Evolutionary conservation across 768 basidiomycete species (phyloP), one percentile per base, ranked within the genome.

Genomic region (Suillus subluteus): DNA sequence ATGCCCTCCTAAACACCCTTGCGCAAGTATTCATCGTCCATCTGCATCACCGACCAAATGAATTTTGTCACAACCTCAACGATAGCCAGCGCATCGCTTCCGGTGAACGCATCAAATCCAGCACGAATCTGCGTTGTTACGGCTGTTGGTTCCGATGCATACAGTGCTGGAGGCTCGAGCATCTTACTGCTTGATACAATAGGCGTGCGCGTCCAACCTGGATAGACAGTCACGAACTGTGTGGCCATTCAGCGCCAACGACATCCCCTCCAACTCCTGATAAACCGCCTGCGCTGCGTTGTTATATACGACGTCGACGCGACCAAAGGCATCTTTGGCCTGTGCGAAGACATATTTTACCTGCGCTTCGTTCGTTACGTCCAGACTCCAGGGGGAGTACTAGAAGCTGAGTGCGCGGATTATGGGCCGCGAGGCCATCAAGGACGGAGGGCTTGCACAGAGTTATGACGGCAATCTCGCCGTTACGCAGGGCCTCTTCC

Each of bases 261-360:
- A 69, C 13, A 70, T 69, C 12, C 61, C 62, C 58, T 79, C 78
- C 13, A 76, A 70, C 50, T 79, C 74, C 11, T 70, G 66, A 16
- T 65, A 62, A 37, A 71, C n/a, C 2, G 58, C 71, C 40, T 70
- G 72, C 7, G 68, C 78, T 0, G 78, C 79, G 18, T 80, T 80
- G 69, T 78, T 80, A 62, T 74, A 72, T 16, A 80, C 74, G 38
- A 77, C 71, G 50, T 80, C 78, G 16, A 80, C 37, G 6, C 75
- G 72, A 15, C 75, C 75, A 67, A 80, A 80, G 52, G 71, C 64
- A 4, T 38, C 56, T 44, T 70, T 70, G 13, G 73, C 68, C 3
- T 52, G 58, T 30, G 69, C 63, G 50, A 80, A 76, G 6, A 64
- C 69, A 23, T 56, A 63, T 1, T 55, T 52, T 32, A 68, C 69